Evolutionary conservation across 1,139 yeast species (phyloP).

Genomic region (Taphrina confusa): DNA sequence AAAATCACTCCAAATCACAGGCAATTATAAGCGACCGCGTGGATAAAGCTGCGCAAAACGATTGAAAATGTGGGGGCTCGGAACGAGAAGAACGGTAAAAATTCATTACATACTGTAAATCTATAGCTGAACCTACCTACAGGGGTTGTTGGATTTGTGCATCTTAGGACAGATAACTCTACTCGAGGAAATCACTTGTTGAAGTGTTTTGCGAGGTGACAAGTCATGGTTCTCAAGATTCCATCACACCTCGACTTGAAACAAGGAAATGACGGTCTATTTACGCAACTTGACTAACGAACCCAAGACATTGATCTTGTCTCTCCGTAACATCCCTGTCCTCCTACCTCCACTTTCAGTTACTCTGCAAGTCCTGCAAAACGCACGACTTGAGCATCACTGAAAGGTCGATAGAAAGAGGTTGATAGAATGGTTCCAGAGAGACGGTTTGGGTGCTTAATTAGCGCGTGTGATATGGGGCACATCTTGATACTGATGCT

Average conservation of each 20-base stretch:
- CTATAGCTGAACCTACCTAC: no score
- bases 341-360: not conserved
- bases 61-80: no score
- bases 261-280: not conserved
- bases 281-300: slow-evolving; percentile 28
- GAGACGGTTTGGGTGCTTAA: slow-evolving; percentile 19
- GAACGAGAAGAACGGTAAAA: no score
- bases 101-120: no score
- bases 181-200: not conserved
- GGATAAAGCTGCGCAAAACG: slow-evolving; percentile 6
- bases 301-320: slow-evolving; percentile 20
- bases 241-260: not conserved
- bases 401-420: not conserved
- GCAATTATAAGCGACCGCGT: slow-evolving; percentile 8
- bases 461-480: slow-evolving; percentile 16
- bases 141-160: no score
- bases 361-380: not conserved
- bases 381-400: not conserved
- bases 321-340: not conserved
- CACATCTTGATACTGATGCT: no score
- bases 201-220: not conserved
- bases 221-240: slow-evolving; percentile 20
- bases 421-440: not conserved
- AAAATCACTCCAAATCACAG: not conserved
- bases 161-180: slow-evolving; percentile 10